A percentile compares a stretch with the other conserved stretches of the same genome.
Evolutionary conservation across 83 land plant genomes (phyloP).

Genomic region (Picea abies): DNA sequence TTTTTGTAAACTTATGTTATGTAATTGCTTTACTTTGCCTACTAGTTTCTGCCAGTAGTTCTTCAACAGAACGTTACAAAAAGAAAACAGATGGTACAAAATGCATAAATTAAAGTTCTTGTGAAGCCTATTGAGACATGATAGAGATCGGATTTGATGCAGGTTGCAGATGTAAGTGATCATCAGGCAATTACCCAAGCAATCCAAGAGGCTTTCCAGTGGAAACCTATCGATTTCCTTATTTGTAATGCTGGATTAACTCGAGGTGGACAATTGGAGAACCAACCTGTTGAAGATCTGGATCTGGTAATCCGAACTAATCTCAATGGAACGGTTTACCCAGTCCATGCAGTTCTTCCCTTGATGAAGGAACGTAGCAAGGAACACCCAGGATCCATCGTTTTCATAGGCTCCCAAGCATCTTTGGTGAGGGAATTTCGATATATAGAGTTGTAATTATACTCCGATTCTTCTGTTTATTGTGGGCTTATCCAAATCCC

Average conservation of each 20-base stretch:
- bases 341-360: slow-evolving; percentile 22
- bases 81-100: no score
- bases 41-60: no score
- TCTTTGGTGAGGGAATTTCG: slow-evolving; percentile 7
- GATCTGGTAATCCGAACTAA: slow-evolving; percentile 15
- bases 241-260: slow-evolving; percentile 22
- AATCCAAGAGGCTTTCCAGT: slow-evolving; percentile 17
- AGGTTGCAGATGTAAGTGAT: slow-evolving; percentile 23
- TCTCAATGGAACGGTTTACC: slow-evolving; percentile 13
- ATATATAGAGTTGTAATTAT: not conserved
- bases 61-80: no score
- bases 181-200: slow-evolving; percentile 6
- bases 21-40: no score
- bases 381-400: slow-evolving; percentile 10
- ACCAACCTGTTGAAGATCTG: slow-evolving; percentile 7
- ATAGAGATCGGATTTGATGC: not conserved
- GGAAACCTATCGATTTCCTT: slow-evolving; percentile 24
- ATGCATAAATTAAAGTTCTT: no score
- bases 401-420: slow-evolving; percentile 16
- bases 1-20: no score
- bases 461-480: not conserved
- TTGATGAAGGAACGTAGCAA: slow-evolving; percentile 8
- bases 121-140: not conserved
- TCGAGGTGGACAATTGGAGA: slow-evolving; percentile 17
- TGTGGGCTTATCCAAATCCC: not conserved